Evolutionary conservation across 1,284 basidiomycete species (phyloP), one percentile per base, ranked within the genome.

Genomic region (Microstroma glucosiphilum): DNA sequence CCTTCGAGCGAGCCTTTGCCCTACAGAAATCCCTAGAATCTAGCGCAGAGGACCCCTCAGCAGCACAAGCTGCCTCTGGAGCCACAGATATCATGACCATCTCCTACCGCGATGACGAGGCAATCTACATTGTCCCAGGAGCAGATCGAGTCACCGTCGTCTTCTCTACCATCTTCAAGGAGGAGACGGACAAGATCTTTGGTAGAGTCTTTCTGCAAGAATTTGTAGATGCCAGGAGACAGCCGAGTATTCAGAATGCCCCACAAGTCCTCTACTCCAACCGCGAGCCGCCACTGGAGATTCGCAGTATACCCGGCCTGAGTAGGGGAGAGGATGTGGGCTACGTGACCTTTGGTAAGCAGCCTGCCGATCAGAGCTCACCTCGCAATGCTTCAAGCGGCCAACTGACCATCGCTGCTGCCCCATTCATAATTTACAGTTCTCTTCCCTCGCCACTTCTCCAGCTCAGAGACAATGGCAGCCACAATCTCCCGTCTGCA

Each of bases 181-280:
- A 98, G 75, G 96, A 99, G 81, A 96, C 94, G 6, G 96, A 99
- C 82, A 86, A 92, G 61, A 90, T 97, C 58, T 91, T 92, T 79
- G 96, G 96, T 25, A 92, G 92, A 76, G 90, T 98, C 6, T 99
- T 99, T 83, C 82, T 99, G 64, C 96, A 98, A 84, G 96, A 98
- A 86, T 99, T 99, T 72, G 96, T 97, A 53, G 96, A 99, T 82
- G 94, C 96, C 9, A 86, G 94, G 62, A 86, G 92, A 66, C 86
- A 92, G 66, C 91, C 93, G 1, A 88, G 88, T 17, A 90, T 98
- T 66, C 96, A 98, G 81, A 93, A 89, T 70, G 96, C 96, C 0
- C 96, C 96, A 0, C 96, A 98, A 81, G 96, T 99, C 6, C 84
- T 94, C n/a, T 98, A 97, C 82, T 90, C 90, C 41, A 96, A 89